Conservation (phyloP, 2,329 filamentous ascomycete species). For the Pseudogymnoascus sp. region DNA sequence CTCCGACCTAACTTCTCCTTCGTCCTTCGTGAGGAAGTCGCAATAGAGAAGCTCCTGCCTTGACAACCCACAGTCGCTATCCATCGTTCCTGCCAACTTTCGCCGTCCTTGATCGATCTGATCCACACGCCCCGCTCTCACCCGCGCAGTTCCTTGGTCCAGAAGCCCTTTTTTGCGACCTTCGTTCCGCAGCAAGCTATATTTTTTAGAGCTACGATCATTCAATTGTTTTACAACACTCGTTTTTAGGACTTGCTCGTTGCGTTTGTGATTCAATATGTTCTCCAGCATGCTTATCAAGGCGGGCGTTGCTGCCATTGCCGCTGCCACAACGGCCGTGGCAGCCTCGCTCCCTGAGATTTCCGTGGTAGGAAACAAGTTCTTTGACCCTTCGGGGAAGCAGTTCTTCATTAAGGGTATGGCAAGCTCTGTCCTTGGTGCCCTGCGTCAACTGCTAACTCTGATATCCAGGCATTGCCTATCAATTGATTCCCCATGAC, state of each 20-base stretch:
- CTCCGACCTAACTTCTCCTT: background rate
- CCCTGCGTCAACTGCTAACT: background rate
- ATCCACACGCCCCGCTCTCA: background rate
- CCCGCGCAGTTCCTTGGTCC: background rate
- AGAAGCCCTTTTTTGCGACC: background rate
- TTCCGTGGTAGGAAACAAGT: constrained; percentile 64
- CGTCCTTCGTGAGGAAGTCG: background rate
- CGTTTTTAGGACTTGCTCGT: background rate
- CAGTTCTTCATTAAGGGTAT: constrained; percentile 81
- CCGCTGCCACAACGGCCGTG: constrained; percentile 20
- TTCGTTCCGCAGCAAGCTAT: background rate
- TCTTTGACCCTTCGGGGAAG: constrained; percentile 72
- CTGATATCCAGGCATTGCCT: constrained; percentile 57
- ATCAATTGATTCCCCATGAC: constrained; percentile 58
- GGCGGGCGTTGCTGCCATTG: constrained; percentile 20
- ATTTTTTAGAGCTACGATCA: background rate
- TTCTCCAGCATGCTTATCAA: constrained; percentile 19
- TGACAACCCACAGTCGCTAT: background rate
- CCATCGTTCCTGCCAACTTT: background rate
- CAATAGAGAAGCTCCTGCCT: background rate
- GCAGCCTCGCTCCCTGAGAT: constrained; percentile 39
- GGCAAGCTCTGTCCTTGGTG: constrained; percentile 11
- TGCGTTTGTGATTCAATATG: constrained; percentile 16
- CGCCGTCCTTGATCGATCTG: background rate
- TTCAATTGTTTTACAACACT: background rate